Evolutionary conservation across 768 basidiomycete species (phyloP).

Genomic region (Macrolepiota albuminosa): DNA sequence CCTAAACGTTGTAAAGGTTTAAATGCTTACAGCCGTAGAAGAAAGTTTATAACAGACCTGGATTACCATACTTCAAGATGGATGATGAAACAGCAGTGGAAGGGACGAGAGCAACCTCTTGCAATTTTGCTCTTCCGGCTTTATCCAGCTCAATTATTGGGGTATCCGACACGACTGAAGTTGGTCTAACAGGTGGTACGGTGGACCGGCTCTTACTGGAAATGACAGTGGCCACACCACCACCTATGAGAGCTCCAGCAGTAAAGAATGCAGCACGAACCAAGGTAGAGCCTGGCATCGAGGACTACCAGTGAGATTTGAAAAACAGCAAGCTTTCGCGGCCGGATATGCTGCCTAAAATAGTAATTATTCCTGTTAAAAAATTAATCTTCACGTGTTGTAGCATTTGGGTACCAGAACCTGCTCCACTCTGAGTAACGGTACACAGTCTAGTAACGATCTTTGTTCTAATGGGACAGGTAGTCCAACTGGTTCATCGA

Average conservation of each 20-base stretch:
- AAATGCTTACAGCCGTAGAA: neutral
- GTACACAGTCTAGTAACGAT: too few relatives aligned
- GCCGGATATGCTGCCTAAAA: neutral
- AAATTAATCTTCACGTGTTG: conserved; percentile 2
- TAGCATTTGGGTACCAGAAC: too few relatives aligned
- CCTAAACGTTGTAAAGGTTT: conserved; percentile 40
- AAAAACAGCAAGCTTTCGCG: too few relatives aligned
- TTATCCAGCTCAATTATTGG: conserved; percentile 43
- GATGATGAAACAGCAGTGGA: conserved; percentile 22
- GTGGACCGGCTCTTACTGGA: conserved; percentile 25
- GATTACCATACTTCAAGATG: conserved; percentile 76
- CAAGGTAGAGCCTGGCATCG: conserved; percentile 34
- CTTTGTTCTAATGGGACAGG: too few relatives aligned
- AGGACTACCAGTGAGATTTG: neutral
- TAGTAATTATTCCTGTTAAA: neutral
- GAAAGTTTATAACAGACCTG: conserved; percentile 46
- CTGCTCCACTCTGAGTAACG: too few relatives aligned
- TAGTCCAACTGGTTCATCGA: too few relatives aligned
- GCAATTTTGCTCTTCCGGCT: conserved; percentile 38
- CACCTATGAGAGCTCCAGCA: conserved; percentile 77
- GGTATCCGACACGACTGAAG: conserved; percentile 12
- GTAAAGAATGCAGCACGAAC: conserved; percentile 74
- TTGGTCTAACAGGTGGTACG: conserved; percentile 10
- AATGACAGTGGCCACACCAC: conserved; percentile 57
- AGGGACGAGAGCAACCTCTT: conserved; percentile 28